Evolutionary conservation across 2,329 filamentous ascomycete genomes (phyloP), one percentile per base, ranked within the genome.

Genomic region (Camptophora hylomeconis): DNA sequence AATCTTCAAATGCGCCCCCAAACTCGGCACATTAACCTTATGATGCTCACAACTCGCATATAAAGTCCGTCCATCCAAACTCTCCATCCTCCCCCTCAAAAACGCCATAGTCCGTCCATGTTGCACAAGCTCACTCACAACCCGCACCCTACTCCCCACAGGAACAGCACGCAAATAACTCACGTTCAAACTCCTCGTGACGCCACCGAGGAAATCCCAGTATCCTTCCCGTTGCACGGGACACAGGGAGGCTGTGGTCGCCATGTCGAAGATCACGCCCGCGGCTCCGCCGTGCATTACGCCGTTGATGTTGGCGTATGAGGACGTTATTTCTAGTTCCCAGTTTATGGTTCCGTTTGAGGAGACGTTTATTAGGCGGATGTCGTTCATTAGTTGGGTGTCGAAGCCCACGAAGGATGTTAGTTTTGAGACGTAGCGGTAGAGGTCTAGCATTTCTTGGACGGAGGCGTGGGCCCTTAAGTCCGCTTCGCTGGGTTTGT

Each of bases 21-120:
- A 35, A 23, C 42, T 44, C 14, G 57, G 56, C 4, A 58, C 46
- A 28, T 56, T 54, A 7, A 67, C 61, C 37, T 68, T 68, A 44
- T 68, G 64, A 36, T 68, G 63, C 42, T 68, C 64, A 19, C 53
- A 61, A 1, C 62, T 65, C 29, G 57, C 62, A 38, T 62, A 67
- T 5, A 58, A 51, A 0, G 46, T 54, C 37, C 56, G 60, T 0
- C 61, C 60, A 41, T 69, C 63, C 10, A 56, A 42, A 28, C 56
- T 63, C 4, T 52, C 60, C 58, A 69, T 67, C 21, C 51, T 52
- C 3, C 60, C 63, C 6, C 56, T 51, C 21, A 67, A 61, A 50
- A 67, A 54, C 5, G 64, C 60, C 62, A 67, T 67, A 11, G 61
- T 63, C 37, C 53, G 55, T 7, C 64, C 33, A 23, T 36, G 33